These are phyloP conservation scores for Reticulascus tulasneorum DNA, from an alignment of 2,329 filamentous ascomycete species.

Conservation along the genomic window DNA sequence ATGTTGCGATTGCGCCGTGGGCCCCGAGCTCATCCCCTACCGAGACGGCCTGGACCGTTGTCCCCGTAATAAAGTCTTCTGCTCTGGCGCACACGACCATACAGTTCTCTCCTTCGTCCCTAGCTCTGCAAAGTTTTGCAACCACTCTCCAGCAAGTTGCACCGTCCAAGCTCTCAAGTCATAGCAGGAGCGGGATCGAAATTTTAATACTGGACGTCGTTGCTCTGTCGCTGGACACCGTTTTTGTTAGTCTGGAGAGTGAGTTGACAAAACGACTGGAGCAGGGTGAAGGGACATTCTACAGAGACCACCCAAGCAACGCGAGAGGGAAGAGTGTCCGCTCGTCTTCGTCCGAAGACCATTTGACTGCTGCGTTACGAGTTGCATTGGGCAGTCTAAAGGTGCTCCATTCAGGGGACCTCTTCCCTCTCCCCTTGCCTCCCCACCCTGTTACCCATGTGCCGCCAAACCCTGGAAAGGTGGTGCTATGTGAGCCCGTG, in stretches of 20 bases:
- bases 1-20: constrained; percentile 75
- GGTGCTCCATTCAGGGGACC: constrained; percentile 79
- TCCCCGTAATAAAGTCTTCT: constrained; percentile 66
- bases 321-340: constrained; percentile 30
- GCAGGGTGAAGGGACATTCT: constrained; percentile 79
- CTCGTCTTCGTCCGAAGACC: constrained; percentile 44
- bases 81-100: constrained; percentile 72
- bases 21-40: constrained; percentile 54
- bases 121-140: constrained; percentile 75
- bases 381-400: constrained; percentile 68
- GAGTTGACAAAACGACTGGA: constrained; percentile 76
- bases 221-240: constrained; percentile 74
- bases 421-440: constrained; percentile 71
- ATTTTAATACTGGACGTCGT: constrained; percentile 78
- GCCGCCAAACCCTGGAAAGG: constrained; percentile 77
- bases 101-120: constrained; percentile 69
- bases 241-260: constrained; percentile 82
- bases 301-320: constrained; percentile 53
- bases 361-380: constrained; percentile 64
- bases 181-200: constrained; percentile 75
- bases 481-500: constrained; percentile 91
- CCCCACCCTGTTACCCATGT: constrained; percentile 85
- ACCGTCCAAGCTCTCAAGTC: constrained; percentile 68
- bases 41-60: constrained; percentile 75
- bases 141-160: constrained; percentile 68